phyloP scores from a whole-genome alignment of 352 stramenopile genomes.

The Globisporangium solare region DNA sequence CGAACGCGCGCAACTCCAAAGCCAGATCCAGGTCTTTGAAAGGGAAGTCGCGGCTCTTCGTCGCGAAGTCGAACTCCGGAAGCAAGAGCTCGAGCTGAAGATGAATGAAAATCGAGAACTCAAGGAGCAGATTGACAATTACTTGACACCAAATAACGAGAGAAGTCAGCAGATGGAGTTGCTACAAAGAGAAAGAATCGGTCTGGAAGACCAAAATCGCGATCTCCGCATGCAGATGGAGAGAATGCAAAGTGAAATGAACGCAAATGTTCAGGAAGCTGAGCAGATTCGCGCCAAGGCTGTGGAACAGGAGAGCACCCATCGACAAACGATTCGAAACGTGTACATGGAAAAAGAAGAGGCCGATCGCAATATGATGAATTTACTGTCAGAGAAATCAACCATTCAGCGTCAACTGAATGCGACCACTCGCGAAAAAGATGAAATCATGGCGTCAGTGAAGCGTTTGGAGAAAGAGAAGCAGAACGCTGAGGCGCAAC shows the following conservation, averaged over 20 bases:
- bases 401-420: slow-evolving; percentile 46
- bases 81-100: slow-evolving; percentile 44
- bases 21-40: slow-evolving; percentile 26
- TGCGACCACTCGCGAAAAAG: slow-evolving; percentile 26
- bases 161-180: slow-evolving; percentile 48
- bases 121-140: slow-evolving; percentile 48
- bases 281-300: slow-evolving; percentile 28
- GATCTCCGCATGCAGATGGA: slow-evolving; percentile 43
- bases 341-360: slow-evolving; percentile 65
- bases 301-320: slow-evolving; percentile 41
- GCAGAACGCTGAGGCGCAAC: slow-evolving; percentile 32
- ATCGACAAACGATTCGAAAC: slow-evolving; percentile 43
- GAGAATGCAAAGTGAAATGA: slow-evolving; percentile 30
- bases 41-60: slow-evolving; percentile 41
- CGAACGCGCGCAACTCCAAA: slow-evolving; percentile 45
- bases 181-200: slow-evolving; percentile 41
- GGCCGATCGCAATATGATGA: slow-evolving; percentile 38
- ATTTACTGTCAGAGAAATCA: slow-evolving; percentile 44
- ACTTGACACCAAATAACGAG: slow-evolving; percentile 50
- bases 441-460: slow-evolving; percentile 22
- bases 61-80: slow-evolving; percentile 46
- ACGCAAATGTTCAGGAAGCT: slow-evolving; percentile 42
- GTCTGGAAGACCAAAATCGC: slow-evolving; percentile 60
- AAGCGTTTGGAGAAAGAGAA: slow-evolving; percentile 55
- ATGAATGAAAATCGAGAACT: slow-evolving; percentile 46